Evolutionary conservation across 169 alveolate genomes (phyloP).

Genomic region (Babesia ovata): DNA sequence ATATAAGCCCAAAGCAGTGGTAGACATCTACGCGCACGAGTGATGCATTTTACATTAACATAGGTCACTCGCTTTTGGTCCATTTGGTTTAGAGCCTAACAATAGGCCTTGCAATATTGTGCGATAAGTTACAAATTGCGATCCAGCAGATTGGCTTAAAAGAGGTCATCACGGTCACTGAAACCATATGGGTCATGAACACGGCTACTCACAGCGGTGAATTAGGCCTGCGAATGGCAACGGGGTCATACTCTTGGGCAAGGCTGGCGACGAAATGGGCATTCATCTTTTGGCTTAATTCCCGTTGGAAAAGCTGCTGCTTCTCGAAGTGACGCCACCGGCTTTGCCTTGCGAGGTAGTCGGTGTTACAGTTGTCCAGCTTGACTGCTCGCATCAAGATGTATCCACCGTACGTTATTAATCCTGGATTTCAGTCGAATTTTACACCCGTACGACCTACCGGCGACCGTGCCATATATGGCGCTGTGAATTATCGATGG

Average conservation of each 20-base stretch:
- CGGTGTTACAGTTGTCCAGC: conserved; percentile 59
- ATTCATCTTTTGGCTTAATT: conserved; percentile 63
- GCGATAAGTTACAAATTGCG: neutral
- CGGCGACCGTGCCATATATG: conserved; percentile 57
- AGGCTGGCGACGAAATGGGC: conserved; percentile 60
- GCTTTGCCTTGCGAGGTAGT: conserved; percentile 65
- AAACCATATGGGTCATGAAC: neutral
- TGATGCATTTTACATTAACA: too few relatives aligned
- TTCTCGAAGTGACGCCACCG: conserved; percentile 74
- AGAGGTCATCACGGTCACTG: conserved; percentile 45
- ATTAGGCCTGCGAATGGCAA: conserved; percentile 69
- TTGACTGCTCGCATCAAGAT: conserved; percentile 60
- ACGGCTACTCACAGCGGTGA: conserved; percentile 56
- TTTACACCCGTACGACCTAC: conserved; percentile 5
- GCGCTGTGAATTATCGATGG: conserved; percentile 67
- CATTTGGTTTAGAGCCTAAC: neutral
- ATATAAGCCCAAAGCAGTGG: too few relatives aligned
- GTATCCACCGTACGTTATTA: conserved; percentile 55
- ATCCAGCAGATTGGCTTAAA: neutral
- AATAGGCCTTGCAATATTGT: neutral
- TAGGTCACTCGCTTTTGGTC: neutral
- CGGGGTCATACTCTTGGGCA: conserved; percentile 73
- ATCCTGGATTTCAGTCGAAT: conserved; percentile 15
- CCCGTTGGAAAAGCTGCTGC: conserved; percentile 68
- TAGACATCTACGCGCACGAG: too few relatives aligned